These are phyloP conservation scores for Logfia minima DNA, from an alignment of 129 eudicot species.

Conservation along the genomic window DNA sequence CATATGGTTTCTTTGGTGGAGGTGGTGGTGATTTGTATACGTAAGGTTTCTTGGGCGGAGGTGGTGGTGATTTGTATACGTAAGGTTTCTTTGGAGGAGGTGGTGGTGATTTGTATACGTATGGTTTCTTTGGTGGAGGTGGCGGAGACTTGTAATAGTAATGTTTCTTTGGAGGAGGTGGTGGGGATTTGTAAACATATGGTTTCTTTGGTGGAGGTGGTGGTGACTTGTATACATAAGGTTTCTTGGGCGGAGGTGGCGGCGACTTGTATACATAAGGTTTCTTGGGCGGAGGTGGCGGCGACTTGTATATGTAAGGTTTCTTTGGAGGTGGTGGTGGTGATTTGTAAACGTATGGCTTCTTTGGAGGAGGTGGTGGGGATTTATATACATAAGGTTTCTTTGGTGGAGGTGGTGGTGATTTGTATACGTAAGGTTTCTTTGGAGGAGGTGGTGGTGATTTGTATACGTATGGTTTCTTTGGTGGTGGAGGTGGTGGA, in stretches of 20 bases:
- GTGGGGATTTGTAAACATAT: neutral
- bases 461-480: neutral
- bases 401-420: conserved; percentile 14
- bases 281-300: neutral
- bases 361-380: conserved; percentile 7
- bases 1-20: neutral
- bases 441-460: conserved; percentile 8
- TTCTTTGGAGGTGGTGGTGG: neutral
- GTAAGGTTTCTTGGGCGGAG: neutral
- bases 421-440: neutral
- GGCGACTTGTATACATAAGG: neutral
- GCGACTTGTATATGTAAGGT: neutral
- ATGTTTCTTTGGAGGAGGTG: neutral
- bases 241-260: neutral
- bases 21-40: neutral
- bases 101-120: neutral
- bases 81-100: neutral
- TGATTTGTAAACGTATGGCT: neutral
- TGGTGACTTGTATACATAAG: neutral
- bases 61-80: conserved; percentile 7
- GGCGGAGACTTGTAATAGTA: neutral
- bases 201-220: neutral
- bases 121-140: neutral
- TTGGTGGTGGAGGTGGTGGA: conserved; percentile 21
- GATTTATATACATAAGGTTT: neutral